phyloP scores from a whole-genome alignment of 169 alveolate genomes.

The Plasmodium ovale region DNA sequence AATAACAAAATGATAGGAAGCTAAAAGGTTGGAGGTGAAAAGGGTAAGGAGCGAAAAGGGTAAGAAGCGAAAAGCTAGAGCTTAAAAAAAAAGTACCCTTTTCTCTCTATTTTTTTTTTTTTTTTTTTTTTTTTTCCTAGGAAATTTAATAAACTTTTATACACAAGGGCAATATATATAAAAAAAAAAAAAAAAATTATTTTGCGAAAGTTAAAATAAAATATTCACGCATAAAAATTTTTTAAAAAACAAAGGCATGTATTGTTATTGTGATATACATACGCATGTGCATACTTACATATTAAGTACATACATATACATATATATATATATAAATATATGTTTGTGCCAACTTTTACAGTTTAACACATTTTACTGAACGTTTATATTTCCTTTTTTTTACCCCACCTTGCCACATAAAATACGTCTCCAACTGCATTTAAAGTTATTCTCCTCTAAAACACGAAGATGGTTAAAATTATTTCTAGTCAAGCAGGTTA shows the following conservation, averaged over 20 bases:
- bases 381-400: too few species aligned
- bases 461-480: constrained; percentile 69
- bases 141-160: background rate
- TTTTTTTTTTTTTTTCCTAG: background rate
- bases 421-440: too few species aligned
- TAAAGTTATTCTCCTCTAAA: background rate
- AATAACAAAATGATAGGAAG: background rate
- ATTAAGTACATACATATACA: background rate
- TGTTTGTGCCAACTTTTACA: too few species aligned
- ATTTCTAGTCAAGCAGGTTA: constrained; percentile 75
- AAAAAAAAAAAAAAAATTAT: constrained; percentile 5
- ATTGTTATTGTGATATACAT: background rate
- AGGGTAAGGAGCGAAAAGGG: background rate
- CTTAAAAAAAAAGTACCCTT: constrained; percentile 68
- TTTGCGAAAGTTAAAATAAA: too few species aligned
- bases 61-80: too few species aligned
- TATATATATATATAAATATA: too few species aligned
- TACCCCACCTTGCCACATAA: too few species aligned
- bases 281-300: background rate
- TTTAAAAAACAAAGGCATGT: background rate
- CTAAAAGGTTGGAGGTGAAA: background rate
- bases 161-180: background rate
- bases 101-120: constrained; percentile 34
- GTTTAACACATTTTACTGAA: too few species aligned
- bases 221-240: background rate